Percentiles rank a stretch among this genome's conserved stretches.
phyloP scores from a whole-genome alignment of 805 yeast species.

The Cyberlindnera petersonii region DNA sequence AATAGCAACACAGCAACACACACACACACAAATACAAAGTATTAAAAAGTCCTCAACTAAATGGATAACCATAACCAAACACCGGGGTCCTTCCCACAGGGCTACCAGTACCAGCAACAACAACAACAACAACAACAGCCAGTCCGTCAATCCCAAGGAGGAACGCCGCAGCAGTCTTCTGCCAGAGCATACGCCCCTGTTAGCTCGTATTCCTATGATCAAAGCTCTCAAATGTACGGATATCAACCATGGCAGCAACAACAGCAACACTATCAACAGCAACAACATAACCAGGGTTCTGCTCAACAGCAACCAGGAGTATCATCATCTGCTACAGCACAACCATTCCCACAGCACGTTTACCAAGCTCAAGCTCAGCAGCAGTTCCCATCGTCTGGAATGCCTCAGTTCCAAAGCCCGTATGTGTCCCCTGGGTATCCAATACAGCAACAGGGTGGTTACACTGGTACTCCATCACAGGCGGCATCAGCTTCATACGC shows the following conservation, averaged over 20 bases:
- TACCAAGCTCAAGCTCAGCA: constrained; percentile 9
- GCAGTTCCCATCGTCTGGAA: constrained; percentile 1
- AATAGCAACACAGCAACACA: not conserved
- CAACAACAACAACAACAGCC: constrained; percentile 23
- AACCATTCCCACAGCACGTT: constrained; percentile 7
- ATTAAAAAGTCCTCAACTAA: not conserved
- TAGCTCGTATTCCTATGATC: constrained; percentile 3
- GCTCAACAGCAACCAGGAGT: constrained; percentile 6
- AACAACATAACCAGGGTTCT: constrained; percentile 4
- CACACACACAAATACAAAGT: not conserved
- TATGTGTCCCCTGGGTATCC: constrained; percentile 8
- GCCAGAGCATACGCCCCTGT: constrained; percentile 5
- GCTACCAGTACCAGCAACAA: constrained; percentile 18
- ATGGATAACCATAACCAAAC: constrained; percentile 11
- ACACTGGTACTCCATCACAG: constrained; percentile 3
- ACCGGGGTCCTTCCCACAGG: constrained; percentile 5
- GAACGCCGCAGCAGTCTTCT: constrained; percentile 1
- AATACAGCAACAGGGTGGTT: constrained; percentile 5
- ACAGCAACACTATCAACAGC: constrained; percentile 9
- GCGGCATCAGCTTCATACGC: constrained; percentile 10
- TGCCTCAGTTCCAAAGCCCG: constrained; percentile 4
- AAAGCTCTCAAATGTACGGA: constrained; percentile 10
- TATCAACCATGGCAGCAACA: constrained; percentile 6
- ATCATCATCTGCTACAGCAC: constrained; percentile 5
- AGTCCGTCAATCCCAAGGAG: constrained; percentile 16